Base-by-base conservation (phyloP, 2,329 filamentous ascomycete species). In the Cyphellophora europaea region DNA sequence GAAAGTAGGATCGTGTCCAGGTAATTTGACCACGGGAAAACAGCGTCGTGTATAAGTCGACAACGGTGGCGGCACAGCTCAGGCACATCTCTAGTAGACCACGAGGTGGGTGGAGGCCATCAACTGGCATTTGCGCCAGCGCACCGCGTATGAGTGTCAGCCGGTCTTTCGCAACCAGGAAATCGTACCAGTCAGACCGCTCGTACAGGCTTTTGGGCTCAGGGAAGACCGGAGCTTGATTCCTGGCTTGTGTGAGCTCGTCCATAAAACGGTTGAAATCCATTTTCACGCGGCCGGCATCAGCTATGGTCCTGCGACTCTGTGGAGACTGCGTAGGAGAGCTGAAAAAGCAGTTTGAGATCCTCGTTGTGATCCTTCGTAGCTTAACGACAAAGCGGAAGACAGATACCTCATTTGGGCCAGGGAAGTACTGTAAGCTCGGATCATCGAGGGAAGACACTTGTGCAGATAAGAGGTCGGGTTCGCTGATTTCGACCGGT, bases 1-100 rank as follows among this genome's bases (percentile, higher is more conserved):
- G 65, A 16, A 69, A 68, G 40, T 69, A 69, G 30, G 60, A 65
- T n/a, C 64, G 50, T 0, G 65, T 67, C 35, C 59, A 63, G 0
- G 60, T 65, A 21, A 66, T 61, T 10, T 53, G 49, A 2, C 49
- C 50, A 2, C 49, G 48, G 3, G 55, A 45, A 21, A 53, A 59
- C 11, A 68, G 44, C 4, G 44, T 41, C 3, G 55, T 54, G 40
- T 67, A 69, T 0, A 56, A 40, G 2, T 55, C 40, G 4, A 68
- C 65, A 0, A 59, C 53, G n/a, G 52, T 49, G 0, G 51, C 49
- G 0, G 64, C 61, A 6, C 52, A 59, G 3, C 51, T 37, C 0
- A 64, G 51, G 14, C 57, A 65, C 2, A 58, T 34, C 0, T 35
- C 35, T 0, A 62, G 36, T 2, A 62, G 45, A 3, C 58, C 49